phyloP scores from a whole-genome alignment of 345 rosid genomes.

The Eucalyptus cloeziana region DNA sequence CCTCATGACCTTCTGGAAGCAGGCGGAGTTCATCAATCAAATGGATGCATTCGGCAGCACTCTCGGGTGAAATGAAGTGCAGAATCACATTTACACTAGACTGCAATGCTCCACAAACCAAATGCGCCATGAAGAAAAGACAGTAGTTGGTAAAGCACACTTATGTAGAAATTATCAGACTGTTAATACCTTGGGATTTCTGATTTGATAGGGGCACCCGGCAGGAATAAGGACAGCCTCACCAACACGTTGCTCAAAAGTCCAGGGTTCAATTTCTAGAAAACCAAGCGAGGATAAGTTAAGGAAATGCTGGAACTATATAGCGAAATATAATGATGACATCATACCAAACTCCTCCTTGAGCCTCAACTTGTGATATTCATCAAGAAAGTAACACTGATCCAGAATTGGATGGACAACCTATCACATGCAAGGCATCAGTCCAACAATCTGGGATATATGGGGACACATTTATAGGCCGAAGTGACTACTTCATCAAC shows the following conservation, averaged over 20 bases:
- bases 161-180: not conserved
- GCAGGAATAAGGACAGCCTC: slow-evolving; percentile 92
- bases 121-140: not conserved
- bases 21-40: slow-evolving; percentile 57
- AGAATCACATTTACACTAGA: slow-evolving; percentile 82
- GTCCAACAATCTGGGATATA: not conserved
- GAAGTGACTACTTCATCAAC: not conserved
- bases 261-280: slow-evolving; percentile 89
- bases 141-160: not conserved
- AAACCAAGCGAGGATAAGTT: not conserved
- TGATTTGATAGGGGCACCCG: slow-evolving; percentile 91
- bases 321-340: not conserved
- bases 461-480: not conserved
- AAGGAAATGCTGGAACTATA: not conserved
- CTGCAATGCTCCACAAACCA: slow-evolving; percentile 21
- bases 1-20: slow-evolving; percentile 58
- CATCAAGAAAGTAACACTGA: slow-evolving; percentile 74
- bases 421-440: slow-evolving; percentile 19
- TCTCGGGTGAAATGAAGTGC: slow-evolving; percentile 90
- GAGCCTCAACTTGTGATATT: slow-evolving; percentile 63
- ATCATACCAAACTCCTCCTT: slow-evolving; percentile 79
- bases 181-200: slow-evolving; percentile 58
- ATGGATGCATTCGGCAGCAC: slow-evolving; percentile 43
- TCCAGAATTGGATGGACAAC: slow-evolving; percentile 74
- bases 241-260: slow-evolving; percentile 84